Conservation (phyloP, 1,284 basidiomycete species). For the Cystobasidiaceae sp. region DNA sequence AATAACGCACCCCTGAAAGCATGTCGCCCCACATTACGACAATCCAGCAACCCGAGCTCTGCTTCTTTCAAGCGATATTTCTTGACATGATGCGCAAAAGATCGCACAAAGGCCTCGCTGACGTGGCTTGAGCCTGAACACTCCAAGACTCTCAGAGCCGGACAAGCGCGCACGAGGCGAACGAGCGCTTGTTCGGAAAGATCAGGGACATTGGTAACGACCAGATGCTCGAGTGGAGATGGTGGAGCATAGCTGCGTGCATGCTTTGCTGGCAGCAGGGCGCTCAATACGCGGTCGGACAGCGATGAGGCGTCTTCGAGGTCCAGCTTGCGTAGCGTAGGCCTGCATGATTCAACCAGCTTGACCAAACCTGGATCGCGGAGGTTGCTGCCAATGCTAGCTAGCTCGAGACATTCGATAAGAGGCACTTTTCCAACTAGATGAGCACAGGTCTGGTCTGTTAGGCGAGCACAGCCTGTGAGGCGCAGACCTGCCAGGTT, state of each 20-base stretch:
- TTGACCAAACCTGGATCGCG: slow-evolving; percentile 20
- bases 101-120: slow-evolving; percentile 2
- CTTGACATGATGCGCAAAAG: slow-evolving; percentile 11
- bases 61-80: slow-evolving; percentile 1
- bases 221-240: slow-evolving; percentile 9
- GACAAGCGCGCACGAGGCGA: slow-evolving; percentile 8
- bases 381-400: slow-evolving; percentile 22
- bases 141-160: slow-evolving; percentile 2
- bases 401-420: slow-evolving; percentile 10
- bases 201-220: slow-evolving; percentile 21
- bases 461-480: slow-evolving; percentile 11
- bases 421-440: slow-evolving; percentile 7
- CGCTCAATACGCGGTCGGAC: neutral
- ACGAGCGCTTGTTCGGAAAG: slow-evolving; percentile 19
- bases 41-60: slow-evolving; percentile 17
- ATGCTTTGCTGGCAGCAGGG: slow-evolving; percentile 3
- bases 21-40: slow-evolving; percentile 10
- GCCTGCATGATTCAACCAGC: slow-evolving; percentile 17
- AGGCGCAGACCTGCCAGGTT: neutral
- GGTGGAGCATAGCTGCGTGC: neutral
- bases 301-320: slow-evolving; percentile 22
- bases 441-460: slow-evolving; percentile 8
- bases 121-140: slow-evolving; percentile 4
- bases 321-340: slow-evolving; percentile 9
- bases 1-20: slow-evolving; percentile 4